phyloP scores from a whole-genome alignment of 1,139 yeast genomes.

The Komagataea norvegica region DNA sequence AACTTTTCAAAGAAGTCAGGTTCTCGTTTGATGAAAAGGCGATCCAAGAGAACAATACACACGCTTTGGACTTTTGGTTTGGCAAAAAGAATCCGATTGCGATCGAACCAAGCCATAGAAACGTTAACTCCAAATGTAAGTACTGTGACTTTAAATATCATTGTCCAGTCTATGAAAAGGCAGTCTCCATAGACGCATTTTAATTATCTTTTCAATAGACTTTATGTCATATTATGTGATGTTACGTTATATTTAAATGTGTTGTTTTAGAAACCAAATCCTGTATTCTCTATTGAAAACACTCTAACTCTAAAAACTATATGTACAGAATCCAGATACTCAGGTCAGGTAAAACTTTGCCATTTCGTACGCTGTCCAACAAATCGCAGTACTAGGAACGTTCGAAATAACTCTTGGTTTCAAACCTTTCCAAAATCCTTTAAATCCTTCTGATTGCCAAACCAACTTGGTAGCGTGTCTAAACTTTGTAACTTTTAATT shows the following conservation, averaged over 20 bases:
- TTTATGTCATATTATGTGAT: background rate
- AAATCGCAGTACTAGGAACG: slow-evolving; percentile 94
- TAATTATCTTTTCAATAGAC: too few relatives aligned
- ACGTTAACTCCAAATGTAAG: slow-evolving; percentile 39
- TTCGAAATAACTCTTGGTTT: slow-evolving; percentile 89
- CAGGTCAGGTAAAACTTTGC: slow-evolving; percentile 50
- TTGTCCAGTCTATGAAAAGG: slow-evolving; percentile 29
- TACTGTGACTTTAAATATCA: slow-evolving; percentile 45
- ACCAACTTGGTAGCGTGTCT: slow-evolving; percentile 73
- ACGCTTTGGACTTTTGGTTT: slow-evolving; percentile 48
- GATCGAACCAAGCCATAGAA: slow-evolving; percentile 30
- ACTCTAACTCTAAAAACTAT: too few relatives aligned
- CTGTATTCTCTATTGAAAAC: too few relatives aligned
- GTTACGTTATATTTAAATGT: too few relatives aligned
- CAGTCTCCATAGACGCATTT: slow-evolving; percentile 6
- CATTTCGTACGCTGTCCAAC: slow-evolving; percentile 99
- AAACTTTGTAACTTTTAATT: slow-evolving; percentile 50
- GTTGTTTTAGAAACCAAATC: too few relatives aligned
- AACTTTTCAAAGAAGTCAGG: slow-evolving; percentile 35
- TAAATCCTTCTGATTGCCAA: slow-evolving; percentile 56
- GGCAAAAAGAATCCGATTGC: slow-evolving; percentile 46
- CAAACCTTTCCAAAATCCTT: slow-evolving; percentile 77
- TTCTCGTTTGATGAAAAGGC: slow-evolving; percentile 35
- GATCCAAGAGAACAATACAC: slow-evolving; percentile 29
- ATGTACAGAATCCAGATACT: too few relatives aligned